Percentiles rank a stretch among this genome's conserved stretches.
These are phyloP conservation scores for Populus davidiana DNA, from an alignment of 345 rosid genomes.

Conservation along the genomic window DNA sequence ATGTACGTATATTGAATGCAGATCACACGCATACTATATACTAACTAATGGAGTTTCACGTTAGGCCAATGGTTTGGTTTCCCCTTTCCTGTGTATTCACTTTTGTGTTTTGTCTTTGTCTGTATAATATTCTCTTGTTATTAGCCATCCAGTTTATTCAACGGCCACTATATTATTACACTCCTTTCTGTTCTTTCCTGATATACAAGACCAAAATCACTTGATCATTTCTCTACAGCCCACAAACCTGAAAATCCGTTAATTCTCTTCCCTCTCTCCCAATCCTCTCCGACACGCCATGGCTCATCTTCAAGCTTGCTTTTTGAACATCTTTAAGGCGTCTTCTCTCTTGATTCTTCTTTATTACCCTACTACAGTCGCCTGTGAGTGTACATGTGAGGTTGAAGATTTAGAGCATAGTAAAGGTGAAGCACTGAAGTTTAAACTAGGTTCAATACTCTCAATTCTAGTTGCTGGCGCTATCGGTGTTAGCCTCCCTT, in stretches of 20 bases:
- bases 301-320: conserved; percentile 9
- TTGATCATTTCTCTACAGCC: background rate
- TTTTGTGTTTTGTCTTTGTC: background rate
- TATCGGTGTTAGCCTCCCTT: conserved; percentile 51
- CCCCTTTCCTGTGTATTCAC: background rate
- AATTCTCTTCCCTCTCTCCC: background rate
- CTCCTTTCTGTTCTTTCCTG: background rate
- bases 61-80: background rate
- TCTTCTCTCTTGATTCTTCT: conserved; percentile 12
- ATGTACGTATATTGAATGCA: too few relatives aligned
- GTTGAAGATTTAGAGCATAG: background rate
- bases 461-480: conserved; percentile 56
- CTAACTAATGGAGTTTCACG: too few relatives aligned
- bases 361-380: conserved; percentile 13
- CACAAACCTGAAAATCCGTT: background rate
- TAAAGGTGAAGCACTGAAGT: conserved; percentile 31
- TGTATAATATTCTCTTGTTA: background rate
- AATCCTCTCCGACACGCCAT: background rate
- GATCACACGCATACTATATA: too few relatives aligned
- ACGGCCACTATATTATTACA: background rate
- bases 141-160: background rate
- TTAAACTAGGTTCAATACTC: conserved; percentile 42
- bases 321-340: conserved; percentile 4
- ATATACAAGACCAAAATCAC: background rate
- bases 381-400: conserved; percentile 31